These are phyloP conservation scores for Pyrenophora tritici-repentis DNA, from an alignment of 2,329 filamentous ascomycete genomes.

Conservation along the genomic window DNA sequence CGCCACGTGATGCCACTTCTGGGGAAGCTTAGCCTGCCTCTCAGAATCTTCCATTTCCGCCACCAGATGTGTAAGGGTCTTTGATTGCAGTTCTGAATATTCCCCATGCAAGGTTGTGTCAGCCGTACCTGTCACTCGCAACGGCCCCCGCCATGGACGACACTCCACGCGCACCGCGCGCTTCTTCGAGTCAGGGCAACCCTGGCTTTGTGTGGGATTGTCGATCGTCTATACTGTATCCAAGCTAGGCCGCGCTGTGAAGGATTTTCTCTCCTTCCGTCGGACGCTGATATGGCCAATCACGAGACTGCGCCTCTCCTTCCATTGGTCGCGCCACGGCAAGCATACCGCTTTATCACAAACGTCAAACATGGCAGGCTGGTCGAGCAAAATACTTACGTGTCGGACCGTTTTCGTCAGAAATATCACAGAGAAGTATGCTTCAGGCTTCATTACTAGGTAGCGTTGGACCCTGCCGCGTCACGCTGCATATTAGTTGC, in stretches of 20 bases:
- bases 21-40: too few species aligned
- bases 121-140: not conserved
- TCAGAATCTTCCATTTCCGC: too few species aligned
- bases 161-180: not conserved
- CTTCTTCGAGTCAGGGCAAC: conserved; percentile 1
- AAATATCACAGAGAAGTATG: conserved; percentile 6
- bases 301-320: not conserved
- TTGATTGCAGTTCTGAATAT: too few species aligned
- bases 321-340: conserved; percentile 9
- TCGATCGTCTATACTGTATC: conserved; percentile 11
- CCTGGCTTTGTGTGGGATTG: conserved; percentile 2
- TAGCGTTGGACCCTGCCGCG: conserved; percentile 7
- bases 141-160: not conserved
- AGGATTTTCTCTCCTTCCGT: conserved; percentile 8
- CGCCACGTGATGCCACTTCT: too few species aligned
- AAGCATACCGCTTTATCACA: conserved; percentile 10
- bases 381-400: conserved; percentile 6
- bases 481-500: conserved; percentile 2
- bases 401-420: conserved; percentile 11
- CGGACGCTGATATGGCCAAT: conserved; percentile 2
- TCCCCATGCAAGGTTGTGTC: too few species aligned
- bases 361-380: conserved; percentile 5
- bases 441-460: not conserved
- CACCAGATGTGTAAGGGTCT: too few species aligned
- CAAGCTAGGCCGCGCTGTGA: conserved; percentile 4